Evolutionary conservation across 2,329 filamentous ascomycete species (phyloP), one percentile per base, ranked within the genome.

Genomic region (Arthrinium puccinioides): DNA sequence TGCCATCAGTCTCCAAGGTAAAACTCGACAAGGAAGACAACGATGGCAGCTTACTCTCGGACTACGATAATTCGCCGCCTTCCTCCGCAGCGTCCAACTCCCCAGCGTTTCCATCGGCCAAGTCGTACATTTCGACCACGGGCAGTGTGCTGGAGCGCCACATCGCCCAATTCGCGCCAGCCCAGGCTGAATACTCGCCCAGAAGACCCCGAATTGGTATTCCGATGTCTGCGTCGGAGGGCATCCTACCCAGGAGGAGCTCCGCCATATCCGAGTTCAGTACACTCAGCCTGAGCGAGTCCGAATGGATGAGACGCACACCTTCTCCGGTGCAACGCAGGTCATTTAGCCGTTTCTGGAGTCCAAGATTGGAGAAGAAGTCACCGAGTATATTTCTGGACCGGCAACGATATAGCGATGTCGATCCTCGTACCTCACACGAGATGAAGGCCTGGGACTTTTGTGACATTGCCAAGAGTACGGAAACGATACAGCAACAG

Each of bases 81-180:
- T 57, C 49, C 6, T 46, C 50, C 2, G 46, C 44, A 28, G 25
- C 44, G 37, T 53, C 49, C 20, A 34, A 41, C 24, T 52, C 52
- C 10, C 49, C 45, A 2, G 36, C 33, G 21, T 39, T 50, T n/a
- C 52, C 54, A 21, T 50, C 53, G 10, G 51, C 54, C 9, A 43
- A 44, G 18, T 46, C 44, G 8, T 58, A 58, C 29, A 35, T 56
- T 37, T 44, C 54, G 10, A 57, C 52, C 7, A 56, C 54, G 4
- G 52, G 53, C 4, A 57, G 54, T 28, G 47, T 53, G 6, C 46
- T 57, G 9, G 52, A 56, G 32, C 49, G 49, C 20, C 50, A 57
- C 7, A 47, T 56, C 21, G 44, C 40, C 13, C 48, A 54, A 21
- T 54, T 47, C 14, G 49, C 53, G 14, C 53, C 52, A 2, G 43